A percentile compares a stretch with the other conserved stretches of the same genome.
Evolutionary conservation across 306 rosid species (phyloP).

Genomic region (Inga leiocalycina): DNA sequence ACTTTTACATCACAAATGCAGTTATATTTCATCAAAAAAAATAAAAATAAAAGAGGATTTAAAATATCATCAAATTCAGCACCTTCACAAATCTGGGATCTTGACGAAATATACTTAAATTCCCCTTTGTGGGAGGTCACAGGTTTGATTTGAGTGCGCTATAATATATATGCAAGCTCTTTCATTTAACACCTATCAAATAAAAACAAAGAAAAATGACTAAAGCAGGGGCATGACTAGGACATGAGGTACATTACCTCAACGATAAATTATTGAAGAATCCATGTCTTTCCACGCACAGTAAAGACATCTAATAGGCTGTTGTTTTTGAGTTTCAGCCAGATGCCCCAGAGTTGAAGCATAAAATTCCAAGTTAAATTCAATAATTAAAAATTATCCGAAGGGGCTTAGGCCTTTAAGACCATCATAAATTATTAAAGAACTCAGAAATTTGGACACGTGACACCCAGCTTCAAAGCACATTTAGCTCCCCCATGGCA

Average conservation of each 20-base stretch:
- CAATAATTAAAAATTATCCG: background rate
- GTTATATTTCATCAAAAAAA: no score
- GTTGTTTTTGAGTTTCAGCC: constrained; percentile 11
- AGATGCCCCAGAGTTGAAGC: constrained; percentile 10
- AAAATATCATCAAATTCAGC: background rate
- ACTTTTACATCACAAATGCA: no score
- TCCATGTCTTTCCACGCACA: background rate
- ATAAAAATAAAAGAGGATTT: no score
- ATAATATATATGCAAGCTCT: no score
- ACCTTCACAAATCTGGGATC: background rate
- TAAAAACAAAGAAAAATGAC: no score
- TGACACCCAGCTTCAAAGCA: constrained; percentile 24
- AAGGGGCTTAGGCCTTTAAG: background rate
- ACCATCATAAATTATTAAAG: constrained; percentile 1
- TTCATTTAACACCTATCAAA: no score
- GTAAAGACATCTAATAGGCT: background rate
- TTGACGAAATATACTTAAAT: background rate
- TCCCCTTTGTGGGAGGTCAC: no score
- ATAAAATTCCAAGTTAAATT: constrained; percentile 25
- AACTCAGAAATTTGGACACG: background rate
- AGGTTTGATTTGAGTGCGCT: no score
- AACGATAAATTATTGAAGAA: background rate
- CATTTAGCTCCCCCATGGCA: constrained; percentile 16
- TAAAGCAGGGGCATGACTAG: background rate
- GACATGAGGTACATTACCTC: background rate